Conservation (phyloP, 345 rosid species). For the Cardiospermum halicacabum region DNA sequence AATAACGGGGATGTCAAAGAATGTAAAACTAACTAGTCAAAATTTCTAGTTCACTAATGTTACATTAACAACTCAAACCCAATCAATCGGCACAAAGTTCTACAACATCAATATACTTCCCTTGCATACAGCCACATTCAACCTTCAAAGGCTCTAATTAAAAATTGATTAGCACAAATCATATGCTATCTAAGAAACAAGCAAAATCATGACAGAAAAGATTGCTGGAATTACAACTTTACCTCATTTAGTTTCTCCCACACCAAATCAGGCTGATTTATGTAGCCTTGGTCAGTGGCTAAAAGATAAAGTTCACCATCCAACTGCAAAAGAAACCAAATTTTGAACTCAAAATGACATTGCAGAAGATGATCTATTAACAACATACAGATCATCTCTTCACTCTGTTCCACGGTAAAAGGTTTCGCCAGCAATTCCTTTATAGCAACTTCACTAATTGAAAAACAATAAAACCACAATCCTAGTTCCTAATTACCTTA, state of each 20-base stretch:
- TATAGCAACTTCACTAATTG: background rate
- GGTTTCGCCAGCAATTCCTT: slow-evolving; percentile 7
- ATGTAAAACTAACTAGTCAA: background rate
- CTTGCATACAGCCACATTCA: background rate
- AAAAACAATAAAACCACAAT: slow-evolving; percentile 7
- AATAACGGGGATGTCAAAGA: background rate
- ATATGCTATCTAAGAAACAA: background rate
- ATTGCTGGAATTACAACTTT: slow-evolving; percentile 11
- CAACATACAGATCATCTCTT: slow-evolving; percentile 4
- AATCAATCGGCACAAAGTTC: background rate
- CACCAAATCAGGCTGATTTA: slow-evolving; percentile 89
- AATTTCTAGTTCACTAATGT: background rate
- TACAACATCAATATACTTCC: background rate
- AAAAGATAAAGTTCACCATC: slow-evolving; percentile 91
- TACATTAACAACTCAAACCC: background rate
- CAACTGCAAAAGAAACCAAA: slow-evolving; percentile 52
- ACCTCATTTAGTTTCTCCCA: slow-evolving; percentile 99
- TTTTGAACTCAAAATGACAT: background rate
- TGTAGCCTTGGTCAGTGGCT: slow-evolving; percentile 97
- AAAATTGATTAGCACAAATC: background rate
- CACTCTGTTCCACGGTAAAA: background rate
- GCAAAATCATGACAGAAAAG: slow-evolving; percentile 1
- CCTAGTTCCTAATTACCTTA: slow-evolving; percentile 53
- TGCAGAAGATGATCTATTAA: slow-evolving; percentile 2
- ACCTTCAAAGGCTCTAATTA: slow-evolving; percentile 1